Base-by-base conservation (phyloP, 805 yeast genomes). In the Kazachstania kunashirensis region DNA sequence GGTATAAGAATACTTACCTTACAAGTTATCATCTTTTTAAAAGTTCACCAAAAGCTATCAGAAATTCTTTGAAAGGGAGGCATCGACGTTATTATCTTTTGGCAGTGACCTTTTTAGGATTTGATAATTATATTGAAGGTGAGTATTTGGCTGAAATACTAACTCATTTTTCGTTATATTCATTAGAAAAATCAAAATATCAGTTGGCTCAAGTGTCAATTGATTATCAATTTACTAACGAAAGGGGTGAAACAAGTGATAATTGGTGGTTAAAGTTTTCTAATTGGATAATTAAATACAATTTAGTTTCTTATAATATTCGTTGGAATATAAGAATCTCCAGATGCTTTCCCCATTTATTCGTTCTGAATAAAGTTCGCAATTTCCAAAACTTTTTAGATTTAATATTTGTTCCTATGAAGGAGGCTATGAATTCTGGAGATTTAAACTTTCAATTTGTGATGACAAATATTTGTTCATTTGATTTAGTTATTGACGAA, bases 321-420 rank as follows among this genome's bases (percentile, higher is more conserved):
- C 59, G 62, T 14, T 65, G 68, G 68, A 52, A 59, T 24, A 50
- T 65, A 5, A 53, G 59, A 32, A 46, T 64, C 3, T 49, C 58
- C 20, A 55, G 68, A 39, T 46, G 49, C 31, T 64, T 52, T 27
- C 30, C 59, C 0, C 40, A 48, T 6, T 43, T 63, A 24, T 53
- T 40, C 29, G 27, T 38, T 6, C 6, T 37, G 0, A 47, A 49
- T 0, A 39, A 34, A n/a, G 56, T 61, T 2, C 8, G 27, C 1
- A 53, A 46, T 25, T 64, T 63, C 29, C 58, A 59, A 40, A 61
- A 57, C 1, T 63, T 43, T 38, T 30, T 64, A 10, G 55, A 58
- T 29, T 15, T 46, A 24, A 41, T 63, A 2, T 64, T 65, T 41
- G 45, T 48, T 7, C 64, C 66, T 3, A 34, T 65, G n/a, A 56